Percentiles rank a stretch among this genome's conserved stretches.
Conservation (phyloP, 164 flowering plant species). For the Dillenia turbinata region DNA sequence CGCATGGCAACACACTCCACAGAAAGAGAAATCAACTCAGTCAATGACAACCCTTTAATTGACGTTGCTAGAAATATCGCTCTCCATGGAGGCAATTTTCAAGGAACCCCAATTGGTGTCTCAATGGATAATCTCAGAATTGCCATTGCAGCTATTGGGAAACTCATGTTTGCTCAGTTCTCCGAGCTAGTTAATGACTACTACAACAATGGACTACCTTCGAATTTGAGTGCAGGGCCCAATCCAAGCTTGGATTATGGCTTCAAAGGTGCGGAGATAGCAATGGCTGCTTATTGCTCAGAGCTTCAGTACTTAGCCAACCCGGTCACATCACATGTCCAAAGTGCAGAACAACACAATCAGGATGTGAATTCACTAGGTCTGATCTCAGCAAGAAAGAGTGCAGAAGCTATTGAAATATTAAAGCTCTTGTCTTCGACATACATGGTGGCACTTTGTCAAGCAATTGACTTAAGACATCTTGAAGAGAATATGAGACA, state of each 20-base stretch:
- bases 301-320: constrained; percentile 42
- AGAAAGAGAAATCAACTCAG: constrained; percentile 42
- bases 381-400: constrained; percentile 44
- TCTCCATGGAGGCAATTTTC: constrained; percentile 42
- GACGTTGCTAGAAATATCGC: constrained; percentile 30
- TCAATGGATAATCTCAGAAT: constrained; percentile 41
- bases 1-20: constrained; percentile 27
- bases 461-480: constrained; percentile 47
- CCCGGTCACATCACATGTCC: constrained; percentile 41
- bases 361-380: constrained; percentile 52
- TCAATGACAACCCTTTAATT: constrained; percentile 33
- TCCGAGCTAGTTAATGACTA: constrained; percentile 36
- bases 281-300: constrained; percentile 42
- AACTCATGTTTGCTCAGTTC: constrained; percentile 44
- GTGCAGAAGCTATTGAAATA: constrained; percentile 45
- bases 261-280: constrained; percentile 43
- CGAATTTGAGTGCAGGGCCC: constrained; percentile 30
- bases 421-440: constrained; percentile 47
- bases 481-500: constrained; percentile 48
- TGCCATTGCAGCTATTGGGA: constrained; percentile 38
- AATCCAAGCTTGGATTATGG: constrained; percentile 46
- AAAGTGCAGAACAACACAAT: constrained; percentile 43
- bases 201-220: constrained; percentile 45
- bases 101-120: constrained; percentile 44
- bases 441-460: constrained; percentile 51